Evolutionary conservation across 1,284 basidiomycete genomes (phyloP).

Genomic region (Cystobasidium sp.): DNA sequence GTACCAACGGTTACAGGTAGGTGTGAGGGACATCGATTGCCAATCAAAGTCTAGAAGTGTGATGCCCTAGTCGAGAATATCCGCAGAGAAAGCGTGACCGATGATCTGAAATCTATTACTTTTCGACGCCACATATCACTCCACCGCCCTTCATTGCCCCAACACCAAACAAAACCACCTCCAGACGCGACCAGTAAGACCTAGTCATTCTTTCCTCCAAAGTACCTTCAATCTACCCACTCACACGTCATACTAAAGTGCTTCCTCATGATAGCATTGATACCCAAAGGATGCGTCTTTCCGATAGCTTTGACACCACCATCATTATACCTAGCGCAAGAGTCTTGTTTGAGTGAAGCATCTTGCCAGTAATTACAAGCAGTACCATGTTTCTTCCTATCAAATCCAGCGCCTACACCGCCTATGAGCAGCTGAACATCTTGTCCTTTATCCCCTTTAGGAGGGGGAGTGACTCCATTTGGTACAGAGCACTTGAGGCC

Average conservation of each 20-base stretch:
- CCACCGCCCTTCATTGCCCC: too few species aligned
- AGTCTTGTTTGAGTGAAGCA: constrained; percentile 1
- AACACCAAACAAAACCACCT: not conserved
- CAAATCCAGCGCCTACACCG: constrained; percentile 9
- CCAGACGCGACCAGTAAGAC: not conserved
- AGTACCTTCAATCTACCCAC: constrained; percentile 11
- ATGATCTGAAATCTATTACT: too few species aligned
- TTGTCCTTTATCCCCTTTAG: not conserved
- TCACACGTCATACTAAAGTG: constrained; percentile 35
- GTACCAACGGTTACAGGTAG: too few species aligned
- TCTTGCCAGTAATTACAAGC: constrained; percentile 38
- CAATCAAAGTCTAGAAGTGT: too few species aligned
- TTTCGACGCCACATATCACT: too few species aligned
- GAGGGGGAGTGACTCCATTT: not conserved
- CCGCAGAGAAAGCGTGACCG: too few species aligned
- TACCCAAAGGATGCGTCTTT: constrained; percentile 19
- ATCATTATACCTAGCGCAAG: constrained; percentile 36
- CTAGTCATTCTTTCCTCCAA: not conserved
- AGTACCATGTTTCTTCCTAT: constrained; percentile 1
- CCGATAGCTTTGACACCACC: constrained; percentile 8
- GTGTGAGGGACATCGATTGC: too few species aligned
- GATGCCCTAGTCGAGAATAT: too few species aligned
- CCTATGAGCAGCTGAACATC: constrained; percentile 28
- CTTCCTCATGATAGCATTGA: constrained; percentile 34
- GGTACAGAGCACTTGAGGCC: constrained; percentile 16